Conservation (phyloP, 805 yeast species). For the Jamesozyma jinghongensis region DNA sequence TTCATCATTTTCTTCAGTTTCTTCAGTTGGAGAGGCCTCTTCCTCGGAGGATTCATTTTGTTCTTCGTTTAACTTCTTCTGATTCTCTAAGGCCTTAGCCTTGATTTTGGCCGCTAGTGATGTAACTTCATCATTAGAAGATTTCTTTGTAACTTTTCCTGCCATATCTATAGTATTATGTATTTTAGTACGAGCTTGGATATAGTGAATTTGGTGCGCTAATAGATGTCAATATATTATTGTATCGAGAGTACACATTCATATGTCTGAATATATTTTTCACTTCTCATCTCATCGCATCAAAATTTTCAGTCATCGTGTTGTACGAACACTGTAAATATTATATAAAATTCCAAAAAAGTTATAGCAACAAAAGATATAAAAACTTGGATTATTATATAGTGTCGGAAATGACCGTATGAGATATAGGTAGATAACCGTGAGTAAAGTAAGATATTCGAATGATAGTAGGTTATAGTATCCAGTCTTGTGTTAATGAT, state of each 20-base stretch:
- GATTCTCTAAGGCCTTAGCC: conserved; percentile 32
- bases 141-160: conserved; percentile 10
- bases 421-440: too few species aligned
- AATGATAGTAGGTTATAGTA: too few species aligned
- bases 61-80: conserved; percentile 11
- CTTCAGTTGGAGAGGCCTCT: conserved; percentile 5
- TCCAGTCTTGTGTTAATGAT: too few species aligned
- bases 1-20: conserved; percentile 13
- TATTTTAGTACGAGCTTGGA: too few species aligned
- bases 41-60: conserved; percentile 6
- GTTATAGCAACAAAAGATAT: too few species aligned
- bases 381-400: too few species aligned
- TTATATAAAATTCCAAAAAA: too few species aligned
- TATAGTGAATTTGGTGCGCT: too few species aligned
- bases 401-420: too few species aligned
- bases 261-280: background rate
- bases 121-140: conserved; percentile 23
- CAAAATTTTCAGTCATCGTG: background rate
- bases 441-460: too few species aligned
- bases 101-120: conserved; percentile 51
- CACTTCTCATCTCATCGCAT: conserved; percentile 16
- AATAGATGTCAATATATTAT: too few species aligned
- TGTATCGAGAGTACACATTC: background rate
- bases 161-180: conserved; percentile 2
- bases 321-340: too few species aligned